Percentiles rank a stretch among this genome's conserved stretches.
Conservation (phyloP, 768 basidiomycete genomes). For the Pleurotus giganteus region DNA sequence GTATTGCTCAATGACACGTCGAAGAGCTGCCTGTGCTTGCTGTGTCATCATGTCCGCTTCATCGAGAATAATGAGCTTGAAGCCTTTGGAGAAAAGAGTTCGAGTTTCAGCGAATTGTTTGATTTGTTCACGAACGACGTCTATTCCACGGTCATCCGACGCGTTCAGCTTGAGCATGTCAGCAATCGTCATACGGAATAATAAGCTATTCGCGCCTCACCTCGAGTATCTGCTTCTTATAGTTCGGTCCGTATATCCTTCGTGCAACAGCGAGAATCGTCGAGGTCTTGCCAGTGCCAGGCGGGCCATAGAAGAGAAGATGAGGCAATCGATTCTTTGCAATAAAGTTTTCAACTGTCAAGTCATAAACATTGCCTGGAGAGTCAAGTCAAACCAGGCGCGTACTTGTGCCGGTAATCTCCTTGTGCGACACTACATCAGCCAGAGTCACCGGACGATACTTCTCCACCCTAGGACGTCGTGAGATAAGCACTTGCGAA, state of each 20-base stretch:
- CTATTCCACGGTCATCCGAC: conserved; percentile 97
- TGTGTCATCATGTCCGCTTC: conserved; percentile 99
- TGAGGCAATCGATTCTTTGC: conserved; percentile 93
- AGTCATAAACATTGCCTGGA: conserved; percentile 12
- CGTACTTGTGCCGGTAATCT: conserved; percentile 93
- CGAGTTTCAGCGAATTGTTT: conserved; percentile 98
- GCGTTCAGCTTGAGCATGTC: conserved; percentile 98
- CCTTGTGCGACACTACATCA: conserved; percentile 96
- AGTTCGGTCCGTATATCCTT: conserved; percentile 86
- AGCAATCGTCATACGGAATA: too few species aligned
- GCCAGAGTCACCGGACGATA: conserved; percentile 89
- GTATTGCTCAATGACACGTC: conserved; percentile 97
- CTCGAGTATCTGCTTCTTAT: conserved; percentile 92
- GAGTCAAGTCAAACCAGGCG: conserved; percentile 10
- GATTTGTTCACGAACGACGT: conserved; percentile 97
- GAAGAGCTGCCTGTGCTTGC: conserved; percentile 93
- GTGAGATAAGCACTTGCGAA: conserved; percentile 8
- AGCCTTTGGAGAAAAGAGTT: conserved; percentile 87
- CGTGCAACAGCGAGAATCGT: conserved; percentile 95
- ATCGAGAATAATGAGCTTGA: conserved; percentile 96
- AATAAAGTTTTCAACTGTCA: conserved; percentile 91
- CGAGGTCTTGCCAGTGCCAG: conserved; percentile 97
- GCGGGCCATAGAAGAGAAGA: conserved; percentile 95
- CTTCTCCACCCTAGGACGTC: conserved; percentile 84
- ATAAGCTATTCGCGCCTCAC: conserved; percentile 35